Conservation (phyloP, 2,329 filamentous ascomycete species). For the Lasiodiplodia hormozganensis region DNA sequence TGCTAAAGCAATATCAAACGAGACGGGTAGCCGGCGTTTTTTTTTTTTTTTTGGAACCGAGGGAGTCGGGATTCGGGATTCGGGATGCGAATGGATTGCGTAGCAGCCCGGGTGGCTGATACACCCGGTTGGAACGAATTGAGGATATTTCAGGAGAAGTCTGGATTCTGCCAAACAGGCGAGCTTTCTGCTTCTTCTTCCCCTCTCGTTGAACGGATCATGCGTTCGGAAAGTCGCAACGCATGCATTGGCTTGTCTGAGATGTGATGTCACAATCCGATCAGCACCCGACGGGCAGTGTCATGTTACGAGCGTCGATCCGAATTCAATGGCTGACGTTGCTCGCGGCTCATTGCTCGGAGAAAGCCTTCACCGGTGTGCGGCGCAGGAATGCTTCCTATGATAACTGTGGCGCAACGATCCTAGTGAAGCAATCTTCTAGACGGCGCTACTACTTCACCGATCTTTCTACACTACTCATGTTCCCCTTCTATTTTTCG, state of each 20-base stretch:
- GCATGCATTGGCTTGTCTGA: not conserved
- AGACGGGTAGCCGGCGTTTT: not conserved
- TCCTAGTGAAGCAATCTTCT: not conserved
- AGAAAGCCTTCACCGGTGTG: not conserved
- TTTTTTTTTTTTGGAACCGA: not conserved
- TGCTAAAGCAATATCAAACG: constrained; percentile 8
- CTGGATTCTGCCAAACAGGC: not conserved
- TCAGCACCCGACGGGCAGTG: not conserved
- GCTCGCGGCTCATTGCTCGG: not conserved
- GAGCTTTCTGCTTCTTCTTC: not conserved
- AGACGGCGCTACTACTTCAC: not conserved
- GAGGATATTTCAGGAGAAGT: not conserved
- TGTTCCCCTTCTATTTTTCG: not conserved
- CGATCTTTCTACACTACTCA: constrained; percentile 1
- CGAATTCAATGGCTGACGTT: constrained; percentile 1
- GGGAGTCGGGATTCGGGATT: not conserved
- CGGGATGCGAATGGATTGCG: not conserved
- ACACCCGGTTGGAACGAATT: not conserved
- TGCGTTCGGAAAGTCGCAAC: not conserved
- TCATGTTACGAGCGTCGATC: constrained; percentile 15
- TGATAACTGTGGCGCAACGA: not conserved
- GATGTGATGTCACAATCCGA: constrained; percentile 13
- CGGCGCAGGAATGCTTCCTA: not conserved
- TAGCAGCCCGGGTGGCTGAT: not conserved
- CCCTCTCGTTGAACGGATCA: not conserved